phyloP scores from a whole-genome alignment of 192 early-diverging fungal species.

The Entomortierella chlamydospora region DNA sequence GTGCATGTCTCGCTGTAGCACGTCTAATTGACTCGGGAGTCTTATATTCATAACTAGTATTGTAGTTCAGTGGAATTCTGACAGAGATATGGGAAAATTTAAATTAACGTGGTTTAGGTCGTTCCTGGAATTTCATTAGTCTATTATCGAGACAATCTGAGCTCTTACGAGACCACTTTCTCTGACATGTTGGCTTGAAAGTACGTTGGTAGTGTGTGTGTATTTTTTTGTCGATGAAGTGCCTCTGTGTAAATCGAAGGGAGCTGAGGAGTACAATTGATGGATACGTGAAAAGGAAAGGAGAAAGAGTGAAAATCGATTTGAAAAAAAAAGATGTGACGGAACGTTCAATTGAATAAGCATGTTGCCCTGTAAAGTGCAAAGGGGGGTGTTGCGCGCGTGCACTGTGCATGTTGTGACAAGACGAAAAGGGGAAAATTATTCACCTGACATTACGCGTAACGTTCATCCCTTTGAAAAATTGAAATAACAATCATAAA shows the following conservation, averaged over 20 bases:
- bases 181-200: slow-evolving; percentile 12
- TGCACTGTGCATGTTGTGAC: neutral
- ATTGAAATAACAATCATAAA: too few species aligned
- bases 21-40: slow-evolving; percentile 25
- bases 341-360: slow-evolving; percentile 3
- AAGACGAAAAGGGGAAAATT: neutral
- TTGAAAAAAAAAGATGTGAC: neutral
- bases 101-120: neutral
- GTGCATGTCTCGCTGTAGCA: slow-evolving; percentile 25
- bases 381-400: slow-evolving; percentile 10
- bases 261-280: neutral
- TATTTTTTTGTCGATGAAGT: too few species aligned
- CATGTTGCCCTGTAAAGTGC: too few species aligned
- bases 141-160: neutral
- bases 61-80: slow-evolving; percentile 32
- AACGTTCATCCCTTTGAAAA: slow-evolving; percentile 1
- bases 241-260: too few species aligned
- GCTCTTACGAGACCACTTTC: slow-evolving; percentile 31
- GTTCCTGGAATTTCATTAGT: neutral
- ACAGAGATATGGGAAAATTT: neutral
- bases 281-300: neutral
- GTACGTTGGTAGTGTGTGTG: neutral
- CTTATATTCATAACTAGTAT: slow-evolving; percentile 25
- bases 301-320: neutral
- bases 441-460: slow-evolving; percentile 9